These are phyloP conservation scores for Ormosia emarginata DNA, from an alignment of 306 rosid species.

Conservation along the genomic window DNA sequence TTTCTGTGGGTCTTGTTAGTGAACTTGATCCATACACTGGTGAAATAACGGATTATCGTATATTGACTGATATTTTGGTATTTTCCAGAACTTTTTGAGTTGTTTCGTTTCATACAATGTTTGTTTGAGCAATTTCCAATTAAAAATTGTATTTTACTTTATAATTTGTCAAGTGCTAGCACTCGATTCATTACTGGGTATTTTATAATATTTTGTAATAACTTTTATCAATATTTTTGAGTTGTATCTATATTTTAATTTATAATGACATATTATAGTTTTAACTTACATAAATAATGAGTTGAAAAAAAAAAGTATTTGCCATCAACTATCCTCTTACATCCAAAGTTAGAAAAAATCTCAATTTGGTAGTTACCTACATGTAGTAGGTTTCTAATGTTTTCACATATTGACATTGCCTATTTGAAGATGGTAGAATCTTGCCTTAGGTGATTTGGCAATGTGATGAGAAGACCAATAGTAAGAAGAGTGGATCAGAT, in stretches of 20 bases:
- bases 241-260: background rate
- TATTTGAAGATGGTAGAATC: background rate
- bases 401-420: background rate
- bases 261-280: background rate
- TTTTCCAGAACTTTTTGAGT: conserved; percentile 13
- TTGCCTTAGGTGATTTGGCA: too few species aligned
- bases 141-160: background rate
- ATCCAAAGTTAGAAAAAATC: background rate
- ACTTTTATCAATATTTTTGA: background rate
- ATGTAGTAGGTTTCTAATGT: background rate
- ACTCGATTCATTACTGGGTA: background rate
- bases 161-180: background rate
- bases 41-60: conserved; percentile 65
- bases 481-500: background rate
- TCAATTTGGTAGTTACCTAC: background rate
- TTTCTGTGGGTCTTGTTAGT: conserved; percentile 92
- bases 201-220: background rate
- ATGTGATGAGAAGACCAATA: background rate
- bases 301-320: background rate
- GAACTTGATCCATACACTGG: conserved; percentile 82
- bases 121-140: conserved; percentile 8
- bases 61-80: conserved; percentile 96
- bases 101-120: conserved; percentile 7
- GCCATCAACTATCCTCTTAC: background rate
- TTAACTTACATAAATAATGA: background rate